Evolutionary conservation across 306 rosid genomes (phyloP).

Genomic region (Vigna unguiculata): DNA sequence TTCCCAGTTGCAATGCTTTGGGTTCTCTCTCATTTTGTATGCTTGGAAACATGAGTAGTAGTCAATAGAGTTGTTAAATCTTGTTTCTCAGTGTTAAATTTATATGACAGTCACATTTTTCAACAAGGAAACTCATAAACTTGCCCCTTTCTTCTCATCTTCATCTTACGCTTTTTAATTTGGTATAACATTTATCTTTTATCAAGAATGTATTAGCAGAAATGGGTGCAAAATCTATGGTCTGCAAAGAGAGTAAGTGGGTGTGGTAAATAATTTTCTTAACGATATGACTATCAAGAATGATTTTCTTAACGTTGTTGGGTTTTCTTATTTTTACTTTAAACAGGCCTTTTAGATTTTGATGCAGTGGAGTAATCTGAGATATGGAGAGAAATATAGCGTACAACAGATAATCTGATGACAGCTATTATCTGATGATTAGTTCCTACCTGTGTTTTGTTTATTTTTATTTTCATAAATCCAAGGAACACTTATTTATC

Average conservation of each 20-base stretch:
- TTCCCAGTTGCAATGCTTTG: slow-evolving; percentile 66
- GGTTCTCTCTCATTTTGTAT: slow-evolving; percentile 81
- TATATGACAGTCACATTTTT: slow-evolving; percentile 40
- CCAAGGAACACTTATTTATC: slow-evolving; percentile 24
- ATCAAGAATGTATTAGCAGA: background rate
- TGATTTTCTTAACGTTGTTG: background rate
- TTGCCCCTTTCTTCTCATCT: slow-evolving; percentile 17
- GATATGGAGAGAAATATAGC: background rate
- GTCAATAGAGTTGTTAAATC: slow-evolving; percentile 37
- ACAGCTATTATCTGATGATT: background rate
- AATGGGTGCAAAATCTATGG: background rate
- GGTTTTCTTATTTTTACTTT: background rate
- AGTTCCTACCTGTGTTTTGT: slow-evolving; percentile 11
- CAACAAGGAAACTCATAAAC: slow-evolving; percentile 36
- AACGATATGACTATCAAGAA: background rate
- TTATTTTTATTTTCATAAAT: slow-evolving; percentile 2
- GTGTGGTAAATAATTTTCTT: background rate
- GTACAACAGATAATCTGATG: background rate
- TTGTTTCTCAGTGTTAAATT: slow-evolving; percentile 21
- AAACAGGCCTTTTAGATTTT: background rate
- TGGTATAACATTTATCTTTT: slow-evolving; percentile 6
- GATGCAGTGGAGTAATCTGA: background rate
- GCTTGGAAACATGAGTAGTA: slow-evolving; percentile 86
- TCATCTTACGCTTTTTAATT: background rate
- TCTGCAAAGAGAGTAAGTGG: background rate